Percentiles rank a stretch among this genome's conserved stretches.
Evolutionary conservation across 1,139 yeast genomes (phyloP).

Genomic region (Nakaseomyces bracarensis): DNA sequence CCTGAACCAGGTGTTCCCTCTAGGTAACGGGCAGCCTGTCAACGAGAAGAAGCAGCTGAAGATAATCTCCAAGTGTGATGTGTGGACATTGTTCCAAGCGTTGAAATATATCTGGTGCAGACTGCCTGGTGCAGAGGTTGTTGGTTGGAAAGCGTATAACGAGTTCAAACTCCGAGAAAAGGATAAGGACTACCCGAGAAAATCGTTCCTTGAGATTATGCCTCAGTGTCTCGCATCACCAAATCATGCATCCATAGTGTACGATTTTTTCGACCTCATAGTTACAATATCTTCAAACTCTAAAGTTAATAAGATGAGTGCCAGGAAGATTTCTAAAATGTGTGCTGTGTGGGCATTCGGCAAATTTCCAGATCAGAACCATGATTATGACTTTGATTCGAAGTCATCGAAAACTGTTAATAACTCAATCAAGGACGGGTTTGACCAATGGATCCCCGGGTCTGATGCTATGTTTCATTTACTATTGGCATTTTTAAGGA

Average conservation of each 20-base stretch:
- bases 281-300: conserved; percentile 80
- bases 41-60: conserved; percentile 35
- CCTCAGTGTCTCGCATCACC: conserved; percentile 77
- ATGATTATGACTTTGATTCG: conserved; percentile 20
- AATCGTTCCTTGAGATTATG: conserved; percentile 71
- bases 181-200: conserved; percentile 55
- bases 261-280: conserved; percentile 74
- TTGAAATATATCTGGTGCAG: conserved; percentile 83
- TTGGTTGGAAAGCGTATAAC: conserved; percentile 79
- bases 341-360: conserved; percentile 86
- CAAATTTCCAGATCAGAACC: conserved; percentile 19
- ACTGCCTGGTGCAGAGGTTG: conserved; percentile 66
- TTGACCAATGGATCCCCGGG: conserved; percentile 70
- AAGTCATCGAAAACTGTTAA: conserved; percentile 13
- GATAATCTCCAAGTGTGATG: conserved; percentile 45
- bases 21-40: conserved; percentile 40
- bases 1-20: conserved; percentile 45
- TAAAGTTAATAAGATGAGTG: conserved; percentile 67
- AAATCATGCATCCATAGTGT: conserved; percentile 82
- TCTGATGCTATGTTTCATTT: conserved; percentile 83
- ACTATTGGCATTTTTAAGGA: conserved; percentile 64
- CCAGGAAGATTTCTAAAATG: conserved; percentile 71
- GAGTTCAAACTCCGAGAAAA: conserved; percentile 60
- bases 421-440: conserved; percentile 56
- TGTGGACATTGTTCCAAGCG: conserved; percentile 60